These are phyloP conservation scores for Amphirosellinia nigrospora DNA, from an alignment of 495 filamentous ascomycete genomes.

Conservation along the genomic window DNA sequence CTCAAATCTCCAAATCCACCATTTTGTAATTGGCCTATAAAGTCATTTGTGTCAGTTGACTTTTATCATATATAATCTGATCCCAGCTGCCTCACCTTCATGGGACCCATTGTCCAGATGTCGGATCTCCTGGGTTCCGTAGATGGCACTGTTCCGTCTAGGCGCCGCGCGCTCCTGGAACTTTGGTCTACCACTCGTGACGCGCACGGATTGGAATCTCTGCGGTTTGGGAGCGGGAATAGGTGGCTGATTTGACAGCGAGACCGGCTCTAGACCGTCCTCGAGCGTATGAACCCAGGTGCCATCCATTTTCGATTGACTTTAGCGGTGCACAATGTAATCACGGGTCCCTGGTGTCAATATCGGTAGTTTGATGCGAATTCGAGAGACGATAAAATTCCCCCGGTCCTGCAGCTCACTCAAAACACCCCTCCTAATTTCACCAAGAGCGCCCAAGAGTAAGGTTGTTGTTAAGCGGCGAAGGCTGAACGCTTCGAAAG, in stretches of 20 bases:
- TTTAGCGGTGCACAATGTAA: neutral
- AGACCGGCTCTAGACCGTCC: constrained; percentile 18
- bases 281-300: constrained; percentile 22
- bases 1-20: constrained; percentile 16
- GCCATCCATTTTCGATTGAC: constrained; percentile 23
- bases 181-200: constrained; percentile 18
- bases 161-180: constrained; percentile 12
- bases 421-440: neutral
- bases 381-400: neutral
- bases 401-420: neutral
- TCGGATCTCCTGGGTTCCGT: constrained; percentile 8
- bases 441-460: neutral
- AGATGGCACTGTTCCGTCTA: constrained; percentile 11
- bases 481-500: neutral
- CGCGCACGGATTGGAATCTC: constrained; percentile 26
- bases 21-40: neutral
- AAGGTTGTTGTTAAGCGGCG: neutral
- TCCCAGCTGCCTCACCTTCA: constrained; percentile 9
- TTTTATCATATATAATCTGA: neutral
- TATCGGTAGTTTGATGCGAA: neutral
- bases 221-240: constrained; percentile 23
- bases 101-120: neutral
- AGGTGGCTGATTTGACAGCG: constrained; percentile 12
- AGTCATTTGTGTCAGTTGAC: neutral
- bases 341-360: neutral